Conservation (phyloP, 257 asterid genomes). For the Anisodus tanguticus region DNA sequence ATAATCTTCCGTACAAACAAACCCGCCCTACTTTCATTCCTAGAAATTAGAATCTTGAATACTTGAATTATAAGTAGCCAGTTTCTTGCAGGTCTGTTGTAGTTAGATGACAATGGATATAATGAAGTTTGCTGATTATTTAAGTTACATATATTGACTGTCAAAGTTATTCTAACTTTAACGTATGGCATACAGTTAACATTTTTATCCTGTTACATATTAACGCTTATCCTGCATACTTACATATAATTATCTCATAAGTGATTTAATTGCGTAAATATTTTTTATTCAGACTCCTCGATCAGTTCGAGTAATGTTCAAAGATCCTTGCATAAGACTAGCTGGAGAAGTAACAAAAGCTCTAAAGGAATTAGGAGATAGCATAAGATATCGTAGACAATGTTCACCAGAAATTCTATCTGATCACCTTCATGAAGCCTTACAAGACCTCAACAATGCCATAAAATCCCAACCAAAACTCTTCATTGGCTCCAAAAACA, state of each 20-base stretch:
- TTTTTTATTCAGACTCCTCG: constrained; percentile 65
- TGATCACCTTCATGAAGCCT: constrained; percentile 89
- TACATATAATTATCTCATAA: neutral
- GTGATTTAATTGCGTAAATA: neutral
- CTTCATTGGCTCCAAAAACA: constrained; percentile 56
- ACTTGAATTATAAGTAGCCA: too few species aligned
- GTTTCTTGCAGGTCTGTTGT: too few species aligned
- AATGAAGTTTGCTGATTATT: neutral
- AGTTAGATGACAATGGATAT: neutral
- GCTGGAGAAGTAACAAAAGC: constrained; percentile 85
- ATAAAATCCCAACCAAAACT: constrained; percentile 78
- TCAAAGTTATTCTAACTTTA: too few species aligned
- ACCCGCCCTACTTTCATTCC: too few species aligned
- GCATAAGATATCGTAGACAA: constrained; percentile 73
- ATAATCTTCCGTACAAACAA: too few species aligned
- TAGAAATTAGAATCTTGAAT: too few species aligned
- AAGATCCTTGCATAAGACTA: constrained; percentile 75
- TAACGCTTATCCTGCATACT: neutral
- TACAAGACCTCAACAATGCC: constrained; percentile 81
- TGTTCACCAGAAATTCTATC: constrained; percentile 90
- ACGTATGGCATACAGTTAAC: too few species aligned
- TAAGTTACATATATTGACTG: neutral
- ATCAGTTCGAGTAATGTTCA: constrained; percentile 72
- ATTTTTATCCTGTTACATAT: too few species aligned
- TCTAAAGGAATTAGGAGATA: constrained; percentile 68